phyloP scores from a whole-genome alignment of 164 flowering plant genomes.

The Warburgia ugandensis region DNA sequence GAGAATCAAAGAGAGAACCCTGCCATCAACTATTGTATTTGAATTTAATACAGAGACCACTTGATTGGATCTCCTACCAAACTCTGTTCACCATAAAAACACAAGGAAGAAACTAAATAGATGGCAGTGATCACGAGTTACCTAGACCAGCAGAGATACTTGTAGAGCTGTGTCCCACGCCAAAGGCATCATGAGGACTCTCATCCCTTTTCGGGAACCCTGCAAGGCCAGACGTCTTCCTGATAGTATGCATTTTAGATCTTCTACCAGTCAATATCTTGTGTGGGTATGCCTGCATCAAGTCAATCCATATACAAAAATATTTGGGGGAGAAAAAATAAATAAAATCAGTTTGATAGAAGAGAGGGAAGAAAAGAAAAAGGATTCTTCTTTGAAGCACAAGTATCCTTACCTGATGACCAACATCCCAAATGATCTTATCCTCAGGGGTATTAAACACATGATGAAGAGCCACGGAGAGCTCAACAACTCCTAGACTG shows the following conservation, averaged over 20 bases:
- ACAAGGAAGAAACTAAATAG: not conserved
- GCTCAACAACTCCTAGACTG: constrained; percentile 83
- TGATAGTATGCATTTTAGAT: constrained; percentile 70
- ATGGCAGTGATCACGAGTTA: constrained; percentile 14
- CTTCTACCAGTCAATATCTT: constrained; percentile 91
- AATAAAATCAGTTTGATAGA: not conserved
- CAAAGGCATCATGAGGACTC: constrained; percentile 86
- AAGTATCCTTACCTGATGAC: constrained; percentile 66
- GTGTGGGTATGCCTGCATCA: constrained; percentile 77
- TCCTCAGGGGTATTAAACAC: constrained; percentile 85
- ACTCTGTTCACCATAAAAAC: not conserved
- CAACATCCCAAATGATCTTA: constrained; percentile 95
- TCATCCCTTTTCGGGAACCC: constrained; percentile 91
- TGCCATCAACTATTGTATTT: no score
- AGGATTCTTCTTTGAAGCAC: not conserved
- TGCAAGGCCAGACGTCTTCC: constrained; percentile 79
- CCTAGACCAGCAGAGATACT: constrained; percentile 97
- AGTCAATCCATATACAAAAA: not conserved
- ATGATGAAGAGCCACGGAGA: constrained; percentile 81
- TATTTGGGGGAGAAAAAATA: not conserved
- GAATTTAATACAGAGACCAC: not conserved
- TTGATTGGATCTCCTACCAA: not conserved
- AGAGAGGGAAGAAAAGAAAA: not conserved
- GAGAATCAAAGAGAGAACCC: not conserved
- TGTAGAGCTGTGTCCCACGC: constrained; percentile 93